phyloP scores from a whole-genome alignment of 345 rosid genomes.

The Pistacia atlantica region DNA sequence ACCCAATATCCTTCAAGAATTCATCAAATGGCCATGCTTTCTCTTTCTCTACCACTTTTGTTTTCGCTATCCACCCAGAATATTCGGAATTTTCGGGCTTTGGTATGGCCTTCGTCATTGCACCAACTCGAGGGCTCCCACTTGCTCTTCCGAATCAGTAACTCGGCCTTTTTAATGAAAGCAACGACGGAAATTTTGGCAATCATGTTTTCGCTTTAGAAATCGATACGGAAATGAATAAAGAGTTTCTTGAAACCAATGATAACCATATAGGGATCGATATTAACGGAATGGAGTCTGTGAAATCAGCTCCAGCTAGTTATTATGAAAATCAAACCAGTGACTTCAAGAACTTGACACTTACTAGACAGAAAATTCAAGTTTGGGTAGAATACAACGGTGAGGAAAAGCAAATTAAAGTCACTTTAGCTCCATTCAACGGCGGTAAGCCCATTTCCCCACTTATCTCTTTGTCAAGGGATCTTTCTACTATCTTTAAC shows the following conservation, averaged over 20 bases:
- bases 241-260: constrained; percentile 41
- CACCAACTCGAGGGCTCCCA: constrained; percentile 46
- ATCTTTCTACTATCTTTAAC: constrained; percentile 43
- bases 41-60: constrained; percentile 61
- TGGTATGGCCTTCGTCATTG: constrained; percentile 54
- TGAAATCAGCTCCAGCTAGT: constrained; percentile 34
- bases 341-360: constrained; percentile 24
- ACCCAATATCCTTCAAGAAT: constrained; percentile 38
- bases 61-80: constrained; percentile 50
- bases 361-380: constrained; percentile 39
- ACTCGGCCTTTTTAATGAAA: constrained; percentile 49
- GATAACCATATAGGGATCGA: constrained; percentile 73
- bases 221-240: constrained; percentile 44
- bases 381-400: constrained; percentile 55
- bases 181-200: constrained; percentile 34
- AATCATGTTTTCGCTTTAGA: constrained; percentile 63
- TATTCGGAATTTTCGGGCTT: constrained; percentile 30
- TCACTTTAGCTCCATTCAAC: constrained; percentile 41
- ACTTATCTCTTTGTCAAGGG: constrained; percentile 42
- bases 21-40: constrained; percentile 27
- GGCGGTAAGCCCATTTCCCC: constrained; percentile 39
- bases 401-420: constrained; percentile 25
- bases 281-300: constrained; percentile 47
- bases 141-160: constrained; percentile 32
- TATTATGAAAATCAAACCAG: constrained; percentile 30